These are phyloP conservation scores for Dendrobium chrysotoxum DNA, from an alignment of 106 monocot genomes.

Conservation along the genomic window DNA sequence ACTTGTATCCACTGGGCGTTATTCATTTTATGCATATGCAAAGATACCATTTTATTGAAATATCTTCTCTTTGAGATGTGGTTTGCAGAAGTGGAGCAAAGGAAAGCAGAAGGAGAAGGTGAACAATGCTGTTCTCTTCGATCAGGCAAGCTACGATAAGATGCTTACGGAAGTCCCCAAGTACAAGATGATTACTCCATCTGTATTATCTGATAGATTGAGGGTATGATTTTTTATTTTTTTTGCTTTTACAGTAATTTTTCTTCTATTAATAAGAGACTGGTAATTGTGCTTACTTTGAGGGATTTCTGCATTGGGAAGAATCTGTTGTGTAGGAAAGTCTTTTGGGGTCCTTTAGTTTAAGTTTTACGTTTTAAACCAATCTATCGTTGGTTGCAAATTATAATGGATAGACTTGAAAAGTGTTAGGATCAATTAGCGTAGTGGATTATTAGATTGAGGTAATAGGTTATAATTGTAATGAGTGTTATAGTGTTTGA, in stretches of 20 bases:
- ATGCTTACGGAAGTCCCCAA: constrained; percentile 27
- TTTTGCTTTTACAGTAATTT: neutral
- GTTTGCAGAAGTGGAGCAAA: constrained; percentile 27
- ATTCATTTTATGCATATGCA: neutral
- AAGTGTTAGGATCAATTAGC: too few species aligned
- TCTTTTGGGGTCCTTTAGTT: too few species aligned
- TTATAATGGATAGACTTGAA: too few species aligned
- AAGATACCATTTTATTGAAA: neutral
- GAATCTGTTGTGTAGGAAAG: too few species aligned
- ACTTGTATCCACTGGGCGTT: too few species aligned
- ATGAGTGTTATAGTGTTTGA: too few species aligned
- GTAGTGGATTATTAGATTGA: too few species aligned
- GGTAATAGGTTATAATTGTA: too few species aligned
- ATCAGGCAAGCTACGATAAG: constrained; percentile 28
- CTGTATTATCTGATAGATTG: constrained; percentile 23
- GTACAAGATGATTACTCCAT: constrained; percentile 30
- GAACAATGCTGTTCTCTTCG: constrained; percentile 21
- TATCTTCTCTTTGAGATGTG: neutral
- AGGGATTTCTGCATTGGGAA: too few species aligned
- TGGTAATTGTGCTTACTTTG: neutral
- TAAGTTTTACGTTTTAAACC: too few species aligned
- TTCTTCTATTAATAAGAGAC: too few species aligned
- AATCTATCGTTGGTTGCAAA: too few species aligned
- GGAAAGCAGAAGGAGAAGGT: constrained; percentile 34
- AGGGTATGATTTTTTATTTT: constrained; percentile 12